Conservation (phyloP, 78 protist genomes). For the Emiliania huxleyi region DNA sequence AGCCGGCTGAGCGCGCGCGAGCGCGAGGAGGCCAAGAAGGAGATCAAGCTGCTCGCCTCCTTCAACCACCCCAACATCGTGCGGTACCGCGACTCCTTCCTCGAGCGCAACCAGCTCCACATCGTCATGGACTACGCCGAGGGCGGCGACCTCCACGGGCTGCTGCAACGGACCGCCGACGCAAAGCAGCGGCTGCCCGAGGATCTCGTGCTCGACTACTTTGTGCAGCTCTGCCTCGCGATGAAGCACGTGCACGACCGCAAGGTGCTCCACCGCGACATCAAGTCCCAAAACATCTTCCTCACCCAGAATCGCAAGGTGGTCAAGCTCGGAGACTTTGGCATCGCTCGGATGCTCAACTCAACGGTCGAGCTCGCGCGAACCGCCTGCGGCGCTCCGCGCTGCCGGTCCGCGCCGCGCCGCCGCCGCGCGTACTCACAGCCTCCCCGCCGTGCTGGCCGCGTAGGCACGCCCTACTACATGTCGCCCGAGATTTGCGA, state of each 20-base stretch:
- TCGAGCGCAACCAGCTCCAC: conserved; percentile 51
- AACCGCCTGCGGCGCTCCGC: background rate
- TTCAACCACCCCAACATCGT: conserved; percentile 72
- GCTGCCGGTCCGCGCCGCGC: background rate
- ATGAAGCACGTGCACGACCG: conserved; percentile 76
- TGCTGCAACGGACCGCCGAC: background rate
- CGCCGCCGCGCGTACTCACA: background rate
- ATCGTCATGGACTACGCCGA: conserved; percentile 86
- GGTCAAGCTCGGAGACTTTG: conserved; percentile 92
- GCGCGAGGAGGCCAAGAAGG: conserved; percentile 60
- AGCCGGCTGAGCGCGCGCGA: conserved; percentile 33
- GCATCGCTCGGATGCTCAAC: conserved; percentile 84
- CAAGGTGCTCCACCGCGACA: conserved; percentile 84
- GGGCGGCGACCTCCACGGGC: conserved; percentile 49
- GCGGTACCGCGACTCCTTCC: conserved; percentile 66
- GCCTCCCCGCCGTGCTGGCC: no score
- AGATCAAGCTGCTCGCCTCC: conserved; percentile 57
- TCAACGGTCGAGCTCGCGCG: conserved; percentile 55
- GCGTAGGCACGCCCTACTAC: conserved; percentile 91
- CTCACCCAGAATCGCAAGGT: conserved; percentile 54
- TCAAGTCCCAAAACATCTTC: conserved; percentile 77
- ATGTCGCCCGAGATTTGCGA: conserved; percentile 88
- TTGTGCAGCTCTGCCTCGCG: conserved; percentile 77
- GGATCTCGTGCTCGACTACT: conserved; percentile 43
- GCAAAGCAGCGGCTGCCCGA: background rate